Evolutionary conservation across 2,329 filamentous ascomycete species (phyloP), one percentile per base, ranked within the genome.

Genomic region (Alternaria ethzedia): DNA sequence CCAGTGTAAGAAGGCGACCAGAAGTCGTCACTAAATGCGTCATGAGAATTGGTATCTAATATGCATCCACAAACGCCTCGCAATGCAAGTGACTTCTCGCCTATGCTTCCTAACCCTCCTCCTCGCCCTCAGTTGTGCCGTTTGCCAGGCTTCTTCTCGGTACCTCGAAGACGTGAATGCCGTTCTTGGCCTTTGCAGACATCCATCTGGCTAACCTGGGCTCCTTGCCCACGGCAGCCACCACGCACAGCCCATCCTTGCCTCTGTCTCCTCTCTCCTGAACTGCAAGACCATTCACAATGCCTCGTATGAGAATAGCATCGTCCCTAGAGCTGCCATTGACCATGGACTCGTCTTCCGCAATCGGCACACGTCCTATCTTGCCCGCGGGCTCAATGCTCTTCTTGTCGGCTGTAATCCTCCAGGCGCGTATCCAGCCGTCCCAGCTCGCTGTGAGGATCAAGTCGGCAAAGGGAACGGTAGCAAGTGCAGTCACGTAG

Each of bases 361-460:
- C 64, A 21, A 64, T 43, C 12, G 75, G 70, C 10, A 78, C 63
- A 3, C 67, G 69, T 13, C 88, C 90, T 28, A 96, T 83, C 2
- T 88, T 84, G 1, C 93, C 94, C 8, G 93, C 80, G 0, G 88
- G 82, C 73, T 96, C 90, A 47, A 99, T 74, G 21, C 69, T 73
- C 82, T 94, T 96, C 78, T 97, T 95, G 45, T 92, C 88, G 57
- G 68, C 64, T 10, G 89, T 91, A 20, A 99, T 85, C 64, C 87
- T 89, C 96, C 96, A 99, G 6, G 90, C 90, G 54, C 95, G 86
- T 61, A 99, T 86, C 79, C 88, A 89, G 3, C 96, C 96, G 77
- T 97, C 96, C 94, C 95, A 99, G 80, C 93, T 97, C 30, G 95
- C 96, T 69, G 90, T 96, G 54, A 99, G 84, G 60, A 99, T 88